Conservation (phyloP, 129 eudicot species). For the Tagetes patula region DNA sequence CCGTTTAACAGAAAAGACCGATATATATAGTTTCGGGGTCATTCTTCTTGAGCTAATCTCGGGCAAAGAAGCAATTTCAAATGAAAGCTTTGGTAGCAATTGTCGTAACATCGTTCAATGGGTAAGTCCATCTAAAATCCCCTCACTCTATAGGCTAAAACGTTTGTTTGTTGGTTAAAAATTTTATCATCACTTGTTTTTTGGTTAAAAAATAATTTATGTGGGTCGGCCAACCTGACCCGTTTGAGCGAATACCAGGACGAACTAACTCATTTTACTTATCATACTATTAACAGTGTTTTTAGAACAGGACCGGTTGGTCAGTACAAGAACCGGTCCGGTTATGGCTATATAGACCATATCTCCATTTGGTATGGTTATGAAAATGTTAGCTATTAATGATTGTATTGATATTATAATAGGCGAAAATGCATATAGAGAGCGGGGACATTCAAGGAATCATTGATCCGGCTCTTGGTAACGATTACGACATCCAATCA, state of each 20-base stretch:
- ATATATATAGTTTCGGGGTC: slow-evolving; percentile 94
- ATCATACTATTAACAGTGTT: neutral
- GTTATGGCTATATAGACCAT: too few species aligned
- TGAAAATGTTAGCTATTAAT: neutral
- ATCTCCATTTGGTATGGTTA: too few species aligned
- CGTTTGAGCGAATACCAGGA: neutral
- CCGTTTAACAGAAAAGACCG: slow-evolving; percentile 91
- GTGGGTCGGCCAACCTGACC: neutral
- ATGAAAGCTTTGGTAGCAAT: slow-evolving; percentile 75
- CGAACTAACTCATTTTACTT: neutral
- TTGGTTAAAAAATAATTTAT: neutral
- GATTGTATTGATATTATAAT: slow-evolving; percentile 19
- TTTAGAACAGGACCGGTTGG: too few species aligned
- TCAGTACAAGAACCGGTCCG: too few species aligned
- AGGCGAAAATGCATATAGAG: slow-evolving; percentile 94
- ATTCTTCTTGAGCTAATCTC: slow-evolving; percentile 94
- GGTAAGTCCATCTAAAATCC: slow-evolving; percentile 49
- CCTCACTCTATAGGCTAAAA: too few species aligned
- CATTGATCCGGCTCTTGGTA: slow-evolving; percentile 66
- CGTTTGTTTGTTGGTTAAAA: neutral
- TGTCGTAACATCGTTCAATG: slow-evolving; percentile 96
- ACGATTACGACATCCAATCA: slow-evolving; percentile 86
- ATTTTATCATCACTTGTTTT: neutral
- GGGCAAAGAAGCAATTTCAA: slow-evolving; percentile 97
- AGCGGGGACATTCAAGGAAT: slow-evolving; percentile 96